Percentiles rank a stretch among this genome's conserved stretches.
phyloP scores from a whole-genome alignment of 2,329 filamentous ascomycete species.

The Dothistroma septosporum region DNA sequence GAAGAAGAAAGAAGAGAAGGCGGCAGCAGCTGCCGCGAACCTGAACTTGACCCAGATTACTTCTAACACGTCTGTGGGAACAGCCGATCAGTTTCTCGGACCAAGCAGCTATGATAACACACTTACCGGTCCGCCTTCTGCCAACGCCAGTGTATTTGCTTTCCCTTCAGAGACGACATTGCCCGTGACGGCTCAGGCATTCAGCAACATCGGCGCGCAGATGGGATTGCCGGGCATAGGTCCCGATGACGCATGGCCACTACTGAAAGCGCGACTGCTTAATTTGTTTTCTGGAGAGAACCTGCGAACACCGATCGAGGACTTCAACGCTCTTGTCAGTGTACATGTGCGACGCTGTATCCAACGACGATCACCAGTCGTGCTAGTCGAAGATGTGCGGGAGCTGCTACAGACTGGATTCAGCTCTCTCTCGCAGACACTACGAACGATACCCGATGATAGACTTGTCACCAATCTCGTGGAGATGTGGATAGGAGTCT shows the following conservation, averaged over 20 bases:
- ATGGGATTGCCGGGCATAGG: conserved; percentile 49
- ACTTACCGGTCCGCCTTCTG: conserved; percentile 28
- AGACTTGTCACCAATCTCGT: conserved; percentile 85
- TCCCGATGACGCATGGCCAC: conserved; percentile 76
- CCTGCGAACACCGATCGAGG: conserved; percentile 72
- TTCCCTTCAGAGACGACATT: conserved; percentile 32
- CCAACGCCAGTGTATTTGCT: conserved; percentile 30
- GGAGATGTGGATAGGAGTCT: conserved; percentile 90
- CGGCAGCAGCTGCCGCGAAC: conserved; percentile 37
- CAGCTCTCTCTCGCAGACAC: conserved; percentile 74
- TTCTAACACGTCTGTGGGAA: conserved; percentile 31
- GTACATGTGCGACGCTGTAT: conserved; percentile 76
- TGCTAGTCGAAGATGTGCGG: conserved; percentile 70
- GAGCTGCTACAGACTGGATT: conserved; percentile 80
- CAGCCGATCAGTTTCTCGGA: conserved; percentile 27
- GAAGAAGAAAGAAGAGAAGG: conserved; percentile 58
- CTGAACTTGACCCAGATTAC: conserved; percentile 30
- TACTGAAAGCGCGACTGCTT: conserved; percentile 69
- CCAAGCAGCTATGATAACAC: conserved; percentile 26
- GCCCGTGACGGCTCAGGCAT: conserved; percentile 35
- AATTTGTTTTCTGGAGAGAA: conserved; percentile 80
- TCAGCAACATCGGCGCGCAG: conserved; percentile 43
- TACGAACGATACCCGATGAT: conserved; percentile 76
- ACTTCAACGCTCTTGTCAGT: conserved; percentile 75
- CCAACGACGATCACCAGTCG: conserved; percentile 64